phyloP scores from a whole-genome alignment of 768 basidiomycete species.

The Butyriboletus loyo region DNA sequence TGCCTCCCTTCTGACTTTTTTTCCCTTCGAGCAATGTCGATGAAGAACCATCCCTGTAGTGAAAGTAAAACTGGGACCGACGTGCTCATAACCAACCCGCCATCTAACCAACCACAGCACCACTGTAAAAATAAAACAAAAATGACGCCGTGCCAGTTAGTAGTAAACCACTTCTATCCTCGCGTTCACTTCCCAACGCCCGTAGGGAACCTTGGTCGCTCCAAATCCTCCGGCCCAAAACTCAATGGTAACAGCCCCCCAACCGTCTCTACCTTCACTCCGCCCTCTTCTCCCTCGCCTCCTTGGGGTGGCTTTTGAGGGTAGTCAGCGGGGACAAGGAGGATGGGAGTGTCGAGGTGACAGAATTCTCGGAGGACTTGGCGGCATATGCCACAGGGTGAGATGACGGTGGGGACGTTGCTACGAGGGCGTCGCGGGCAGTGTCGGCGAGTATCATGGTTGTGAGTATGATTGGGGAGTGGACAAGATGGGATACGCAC shows the following conservation, averaged over 20 bases:
- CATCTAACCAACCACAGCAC: no score
- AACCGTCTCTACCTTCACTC: conserved; percentile 62
- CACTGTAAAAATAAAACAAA: no score
- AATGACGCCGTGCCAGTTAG: not conserved
- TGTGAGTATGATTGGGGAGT: not conserved
- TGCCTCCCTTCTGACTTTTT: not conserved
- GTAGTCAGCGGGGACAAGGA: conserved; percentile 68
- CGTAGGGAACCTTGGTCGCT: conserved; percentile 37
- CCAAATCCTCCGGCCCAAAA: conserved; percentile 85
- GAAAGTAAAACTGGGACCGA: no score
- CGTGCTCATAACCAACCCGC: no score
- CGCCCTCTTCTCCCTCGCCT: conserved; percentile 29
- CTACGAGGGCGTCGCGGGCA: conserved; percentile 35
- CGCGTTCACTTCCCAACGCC: not conserved
- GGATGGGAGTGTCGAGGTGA: conserved; percentile 63
- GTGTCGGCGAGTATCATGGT: not conserved
- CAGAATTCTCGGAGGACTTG: conserved; percentile 91
- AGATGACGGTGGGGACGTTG: conserved; percentile 62
- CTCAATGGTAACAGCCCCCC: conserved; percentile 77
- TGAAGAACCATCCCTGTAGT: no score
- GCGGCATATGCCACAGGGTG: conserved; percentile 93
- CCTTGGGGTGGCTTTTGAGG: conserved; percentile 31
- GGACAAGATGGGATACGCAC: conserved; percentile 40
- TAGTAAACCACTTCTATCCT: not conserved
- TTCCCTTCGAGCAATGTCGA: conserved; percentile 7